A percentile compares a stretch with the other conserved stretches of the same genome.
These are phyloP conservation scores for Solanum tarijense DNA, from an alignment of 257 asterid species.

Conservation along the genomic window DNA sequence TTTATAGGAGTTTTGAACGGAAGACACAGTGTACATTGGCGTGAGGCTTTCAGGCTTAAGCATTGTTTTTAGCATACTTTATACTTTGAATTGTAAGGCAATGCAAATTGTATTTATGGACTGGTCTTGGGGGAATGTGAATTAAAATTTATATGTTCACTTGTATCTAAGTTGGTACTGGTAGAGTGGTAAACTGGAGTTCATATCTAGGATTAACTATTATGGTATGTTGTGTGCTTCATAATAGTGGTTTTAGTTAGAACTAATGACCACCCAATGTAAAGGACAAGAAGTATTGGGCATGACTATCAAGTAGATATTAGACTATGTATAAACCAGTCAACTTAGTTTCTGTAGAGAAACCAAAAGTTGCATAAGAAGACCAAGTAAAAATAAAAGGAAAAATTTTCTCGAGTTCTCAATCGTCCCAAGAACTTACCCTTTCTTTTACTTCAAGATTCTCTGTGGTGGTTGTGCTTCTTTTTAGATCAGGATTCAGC, in stretches of 20 bases:
- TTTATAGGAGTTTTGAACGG: not conserved
- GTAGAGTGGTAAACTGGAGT: not conserved
- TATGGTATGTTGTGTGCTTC: not conserved
- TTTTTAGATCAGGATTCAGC: not conserved
- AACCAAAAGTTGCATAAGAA: not conserved
- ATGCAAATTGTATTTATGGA: not conserved
- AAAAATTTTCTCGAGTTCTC: not conserved
- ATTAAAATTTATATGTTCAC: not conserved
- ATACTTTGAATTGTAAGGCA: not conserved
- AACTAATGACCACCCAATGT: not conserved
- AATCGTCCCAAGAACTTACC: not conserved
- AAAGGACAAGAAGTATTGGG: not conserved
- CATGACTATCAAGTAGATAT: not conserved
- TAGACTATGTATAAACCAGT: not conserved
- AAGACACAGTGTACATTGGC: not conserved
- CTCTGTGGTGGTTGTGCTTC: not conserved
- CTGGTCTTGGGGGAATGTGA: not conserved
- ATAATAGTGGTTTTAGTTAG: not conserved
- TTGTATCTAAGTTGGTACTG: not conserved
- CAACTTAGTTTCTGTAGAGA: not conserved
- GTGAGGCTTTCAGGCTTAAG: not conserved
- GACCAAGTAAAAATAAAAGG: not conserved
- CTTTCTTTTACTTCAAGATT: not conserved
- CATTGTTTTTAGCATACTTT: not conserved
- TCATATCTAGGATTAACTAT: not conserved